phyloP scores from a whole-genome alignment of 2,329 filamentous ascomycete species.

The Colletotrichum gloeosporioides region DNA sequence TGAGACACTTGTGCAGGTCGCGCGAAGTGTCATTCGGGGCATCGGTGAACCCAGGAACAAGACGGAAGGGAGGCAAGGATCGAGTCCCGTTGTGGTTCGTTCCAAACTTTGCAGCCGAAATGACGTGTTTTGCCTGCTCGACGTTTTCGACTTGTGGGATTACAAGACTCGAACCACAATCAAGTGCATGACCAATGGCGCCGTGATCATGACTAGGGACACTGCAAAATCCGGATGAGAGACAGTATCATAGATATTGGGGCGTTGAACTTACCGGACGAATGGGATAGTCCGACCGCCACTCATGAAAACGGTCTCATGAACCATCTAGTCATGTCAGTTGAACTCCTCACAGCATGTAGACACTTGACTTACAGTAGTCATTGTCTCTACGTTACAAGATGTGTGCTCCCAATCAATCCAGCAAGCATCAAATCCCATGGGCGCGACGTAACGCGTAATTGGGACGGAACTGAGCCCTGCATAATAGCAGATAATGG shows the following conservation, averaged over 20 bases:
- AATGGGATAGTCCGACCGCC: constrained; percentile 48
- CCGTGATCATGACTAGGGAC: constrained; percentile 53
- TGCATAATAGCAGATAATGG: constrained; percentile 45
- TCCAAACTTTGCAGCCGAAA: constrained; percentile 50
- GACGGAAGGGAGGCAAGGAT: constrained; percentile 49
- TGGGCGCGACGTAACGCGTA: constrained; percentile 43
- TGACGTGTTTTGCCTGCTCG: constrained; percentile 46
- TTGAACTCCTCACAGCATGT: not conserved
- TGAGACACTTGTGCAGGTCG: constrained; percentile 43
- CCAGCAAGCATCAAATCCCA: constrained; percentile 48
- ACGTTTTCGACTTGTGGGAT: constrained; percentile 54
- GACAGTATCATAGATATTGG: not conserved
- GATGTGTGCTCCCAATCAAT: constrained; percentile 54
- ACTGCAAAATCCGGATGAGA: not conserved
- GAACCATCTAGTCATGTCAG: constrained; percentile 39
- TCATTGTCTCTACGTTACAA: constrained; percentile 54
- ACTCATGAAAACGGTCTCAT: constrained; percentile 51
- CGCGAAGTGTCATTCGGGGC: constrained; percentile 31
- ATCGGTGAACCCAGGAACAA: constrained; percentile 43
- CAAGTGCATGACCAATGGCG: constrained; percentile 51
- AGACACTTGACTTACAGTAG: constrained; percentile 24
- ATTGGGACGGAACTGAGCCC: constrained; percentile 44
- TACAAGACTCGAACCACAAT: constrained; percentile 52
- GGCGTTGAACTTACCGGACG: constrained; percentile 32
- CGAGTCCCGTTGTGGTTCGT: constrained; percentile 42